Evolutionary conservation across 1,284 basidiomycete species (phyloP).

Genomic region (Cryptococcus sp.): DNA sequence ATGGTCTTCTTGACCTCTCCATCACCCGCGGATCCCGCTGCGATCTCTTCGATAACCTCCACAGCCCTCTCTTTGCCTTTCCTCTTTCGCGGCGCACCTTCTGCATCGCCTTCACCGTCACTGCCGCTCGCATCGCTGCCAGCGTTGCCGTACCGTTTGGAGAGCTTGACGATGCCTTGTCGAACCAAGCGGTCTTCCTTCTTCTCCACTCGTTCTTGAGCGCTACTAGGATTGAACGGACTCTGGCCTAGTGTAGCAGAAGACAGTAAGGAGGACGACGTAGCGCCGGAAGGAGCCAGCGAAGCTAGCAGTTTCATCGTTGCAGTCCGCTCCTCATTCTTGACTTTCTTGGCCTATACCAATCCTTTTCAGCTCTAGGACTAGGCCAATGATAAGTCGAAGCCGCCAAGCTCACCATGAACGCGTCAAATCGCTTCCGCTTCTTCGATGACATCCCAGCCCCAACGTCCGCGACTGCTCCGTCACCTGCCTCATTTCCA

Average conservation of each 20-base stretch:
- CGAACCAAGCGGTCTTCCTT: slow-evolving; percentile 73
- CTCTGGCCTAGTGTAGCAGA: slow-evolving; percentile 47
- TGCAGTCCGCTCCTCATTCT: slow-evolving; percentile 46
- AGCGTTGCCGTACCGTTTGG: slow-evolving; percentile 60
- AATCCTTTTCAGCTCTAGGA: slow-evolving; percentile 55
- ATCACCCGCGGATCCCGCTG: slow-evolving; percentile 47
- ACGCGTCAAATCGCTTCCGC: slow-evolving; percentile 53
- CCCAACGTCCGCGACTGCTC: slow-evolving; percentile 24
- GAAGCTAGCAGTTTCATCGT: slow-evolving; percentile 46
- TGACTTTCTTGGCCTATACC: slow-evolving; percentile 50
- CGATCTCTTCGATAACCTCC: slow-evolving; percentile 64
- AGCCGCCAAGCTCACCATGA: slow-evolving; percentile 58
- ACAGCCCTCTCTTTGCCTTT: slow-evolving; percentile 62
- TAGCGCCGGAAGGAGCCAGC: slow-evolving; percentile 32
- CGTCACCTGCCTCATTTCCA: slow-evolving; percentile 26
- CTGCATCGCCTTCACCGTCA: slow-evolving; percentile 57
- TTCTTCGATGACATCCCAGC: slow-evolving; percentile 52
- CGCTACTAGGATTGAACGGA: slow-evolving; percentile 46
- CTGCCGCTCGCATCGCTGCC: slow-evolving; percentile 46
- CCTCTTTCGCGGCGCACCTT: slow-evolving; percentile 57
- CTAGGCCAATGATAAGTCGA: slow-evolving; percentile 47
- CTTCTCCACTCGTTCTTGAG: slow-evolving; percentile 66
- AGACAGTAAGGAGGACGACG: slow-evolving; percentile 37
- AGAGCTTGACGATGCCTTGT: slow-evolving; percentile 64
- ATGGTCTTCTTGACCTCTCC: slow-evolving; percentile 55